Evolutionary conservation across 2,329 filamentous ascomycete species (phyloP).

Genomic region (Zymoseptoria tritici): DNA sequence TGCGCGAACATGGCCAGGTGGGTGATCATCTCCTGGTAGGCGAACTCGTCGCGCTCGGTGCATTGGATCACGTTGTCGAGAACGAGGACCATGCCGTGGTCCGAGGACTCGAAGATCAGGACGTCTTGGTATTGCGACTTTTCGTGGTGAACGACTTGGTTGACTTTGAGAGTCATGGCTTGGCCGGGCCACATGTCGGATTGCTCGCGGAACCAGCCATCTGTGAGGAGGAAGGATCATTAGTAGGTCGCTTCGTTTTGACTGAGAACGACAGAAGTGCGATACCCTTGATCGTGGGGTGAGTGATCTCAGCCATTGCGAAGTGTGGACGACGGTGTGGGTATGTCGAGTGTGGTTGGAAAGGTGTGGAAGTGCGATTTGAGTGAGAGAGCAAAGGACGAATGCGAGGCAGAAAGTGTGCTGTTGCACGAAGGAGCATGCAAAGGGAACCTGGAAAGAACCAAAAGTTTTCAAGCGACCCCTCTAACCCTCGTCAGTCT

Average conservation of each 20-base stretch:
- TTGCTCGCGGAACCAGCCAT: slow-evolving; percentile 99
- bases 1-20: slow-evolving; percentile 98
- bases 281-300: slow-evolving; percentile 61
- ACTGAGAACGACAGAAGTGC: background rate
- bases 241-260: slow-evolving; percentile 11
- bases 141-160: slow-evolving; percentile 97
- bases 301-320: slow-evolving; percentile 60
- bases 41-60: slow-evolving; percentile 98
- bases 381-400: background rate
- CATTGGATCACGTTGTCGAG: slow-evolving; percentile 98
- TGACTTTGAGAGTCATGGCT: slow-evolving; percentile 96
- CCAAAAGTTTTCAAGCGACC: background rate
- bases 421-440: background rate
- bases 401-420: background rate
- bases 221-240: slow-evolving; percentile 40
- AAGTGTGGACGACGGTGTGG: background rate
- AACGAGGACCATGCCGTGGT: slow-evolving; percentile 92
- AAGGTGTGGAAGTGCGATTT: background rate
- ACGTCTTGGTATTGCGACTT: slow-evolving; percentile 99
- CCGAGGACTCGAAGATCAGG: slow-evolving; percentile 94
- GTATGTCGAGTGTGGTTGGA: background rate
- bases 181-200: slow-evolving; percentile 98
- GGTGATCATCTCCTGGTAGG: slow-evolving; percentile 98
- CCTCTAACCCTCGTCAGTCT: background rate
- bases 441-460: background rate